These are phyloP conservation scores for Halophytophthora batemanensis DNA, from an alignment of 352 stramenopile species.

Conservation along the genomic window DNA sequence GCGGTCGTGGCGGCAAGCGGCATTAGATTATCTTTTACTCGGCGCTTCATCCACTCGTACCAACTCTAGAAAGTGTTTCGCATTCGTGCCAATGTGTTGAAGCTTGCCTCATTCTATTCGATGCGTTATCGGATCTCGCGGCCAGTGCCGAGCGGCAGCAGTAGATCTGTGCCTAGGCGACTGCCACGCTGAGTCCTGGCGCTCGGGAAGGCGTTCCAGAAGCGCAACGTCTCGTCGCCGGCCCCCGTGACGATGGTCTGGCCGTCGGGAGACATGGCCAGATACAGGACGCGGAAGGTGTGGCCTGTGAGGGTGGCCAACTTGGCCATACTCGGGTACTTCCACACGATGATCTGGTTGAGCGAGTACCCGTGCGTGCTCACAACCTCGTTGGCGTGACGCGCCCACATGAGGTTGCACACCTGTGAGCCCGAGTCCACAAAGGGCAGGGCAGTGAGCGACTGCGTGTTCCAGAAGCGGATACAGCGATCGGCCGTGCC, in stretches of 20 bases:
- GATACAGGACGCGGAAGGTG: constrained; percentile 95
- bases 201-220: constrained; percentile 97
- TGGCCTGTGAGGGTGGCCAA: constrained; percentile 96
- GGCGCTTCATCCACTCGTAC: constrained; percentile 15
- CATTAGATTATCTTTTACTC: constrained; percentile 25
- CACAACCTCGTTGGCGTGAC: constrained; percentile 97
- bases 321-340: constrained; percentile 96
- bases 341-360: constrained; percentile 98
- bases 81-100: constrained; percentile 13
- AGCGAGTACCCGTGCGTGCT: constrained; percentile 98
- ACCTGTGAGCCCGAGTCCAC: constrained; percentile 96
- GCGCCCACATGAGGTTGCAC: constrained; percentile 97
- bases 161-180: constrained; percentile 48
- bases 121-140: constrained; percentile 58
- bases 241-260: constrained; percentile 97
- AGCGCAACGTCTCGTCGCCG: constrained; percentile 96
- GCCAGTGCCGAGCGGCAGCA: constrained; percentile 53
- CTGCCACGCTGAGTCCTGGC: constrained; percentile 47
- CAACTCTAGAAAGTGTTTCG: constrained; percentile 28
- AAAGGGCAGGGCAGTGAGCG: constrained; percentile 80
- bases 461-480: constrained; percentile 97
- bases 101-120: background rate
- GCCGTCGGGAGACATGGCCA: constrained; percentile 96
- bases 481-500: constrained; percentile 97
- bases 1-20: constrained; percentile 27